Percentiles rank a stretch among this genome's conserved stretches.
These are phyloP conservation scores for Litsea cubeba DNA, from an alignment of 164 flowering plant genomes.

Conservation along the genomic window DNA sequence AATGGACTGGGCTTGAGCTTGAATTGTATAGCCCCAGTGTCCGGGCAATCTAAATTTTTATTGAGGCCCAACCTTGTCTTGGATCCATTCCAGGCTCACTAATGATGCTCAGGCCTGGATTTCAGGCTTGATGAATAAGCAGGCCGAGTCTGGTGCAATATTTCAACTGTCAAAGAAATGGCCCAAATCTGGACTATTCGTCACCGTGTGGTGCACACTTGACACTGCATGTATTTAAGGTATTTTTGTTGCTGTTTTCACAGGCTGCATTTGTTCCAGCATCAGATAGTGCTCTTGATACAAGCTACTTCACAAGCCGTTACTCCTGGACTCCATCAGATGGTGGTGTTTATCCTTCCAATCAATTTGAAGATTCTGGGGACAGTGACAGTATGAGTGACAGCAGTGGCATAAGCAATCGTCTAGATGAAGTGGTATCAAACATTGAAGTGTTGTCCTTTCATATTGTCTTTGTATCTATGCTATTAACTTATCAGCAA, in stretches of 20 bases:
- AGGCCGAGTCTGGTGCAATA: neutral
- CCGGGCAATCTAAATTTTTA: neutral
- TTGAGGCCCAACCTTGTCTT: neutral
- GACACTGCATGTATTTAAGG: too few species aligned
- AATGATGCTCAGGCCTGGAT: neutral
- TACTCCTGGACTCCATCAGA: constrained; percentile 81
- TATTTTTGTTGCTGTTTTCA: neutral
- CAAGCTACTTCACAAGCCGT: constrained; percentile 99
- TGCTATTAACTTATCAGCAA: constrained; percentile 1
- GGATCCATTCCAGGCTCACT: neutral
- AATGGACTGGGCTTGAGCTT: neutral
- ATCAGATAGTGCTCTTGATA: constrained; percentile 87
- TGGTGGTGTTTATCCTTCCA: constrained; percentile 47
- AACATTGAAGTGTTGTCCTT: neutral
- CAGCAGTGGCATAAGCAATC: constrained; percentile 74
- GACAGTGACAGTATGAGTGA: constrained; percentile 81
- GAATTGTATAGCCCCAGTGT: too few species aligned
- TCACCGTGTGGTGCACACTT: too few species aligned
- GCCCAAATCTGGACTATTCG: too few species aligned
- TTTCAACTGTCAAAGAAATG: neutral
- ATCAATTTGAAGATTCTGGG: constrained; percentile 82
- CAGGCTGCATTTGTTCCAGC: constrained; percentile 99
- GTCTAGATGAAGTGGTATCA: constrained; percentile 80
- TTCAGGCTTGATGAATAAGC: neutral
- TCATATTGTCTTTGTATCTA: neutral